Evolutionary conservation across 176 grass and related monocot genomes (phyloP).

Genomic region (Triticum aestivum): DNA sequence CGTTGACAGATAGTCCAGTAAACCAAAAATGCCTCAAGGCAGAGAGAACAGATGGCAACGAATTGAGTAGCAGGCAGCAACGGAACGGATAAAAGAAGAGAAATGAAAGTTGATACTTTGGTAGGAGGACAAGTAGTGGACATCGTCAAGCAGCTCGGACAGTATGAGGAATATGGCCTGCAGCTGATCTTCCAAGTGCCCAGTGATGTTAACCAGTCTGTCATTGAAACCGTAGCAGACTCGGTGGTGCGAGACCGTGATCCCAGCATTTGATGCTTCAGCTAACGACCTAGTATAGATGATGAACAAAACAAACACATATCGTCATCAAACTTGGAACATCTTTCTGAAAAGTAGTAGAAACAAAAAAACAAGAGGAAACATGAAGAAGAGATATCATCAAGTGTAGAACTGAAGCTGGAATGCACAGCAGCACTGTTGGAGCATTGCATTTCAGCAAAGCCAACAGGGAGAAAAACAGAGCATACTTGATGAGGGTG

Average conservation of each 20-base stretch:
- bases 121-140: not conserved
- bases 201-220: not conserved
- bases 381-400: too few species aligned
- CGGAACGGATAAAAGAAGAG: not conserved
- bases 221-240: not conserved
- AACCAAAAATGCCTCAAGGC: not conserved
- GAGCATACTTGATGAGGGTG: not conserved
- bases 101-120: not conserved
- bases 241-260: not conserved
- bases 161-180: not conserved
- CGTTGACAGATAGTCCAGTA: not conserved
- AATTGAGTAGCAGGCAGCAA: not conserved
- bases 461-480: not conserved
- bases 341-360: too few species aligned
- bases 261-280: not conserved
- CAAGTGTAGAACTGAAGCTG: too few species aligned
- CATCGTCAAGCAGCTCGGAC: not conserved
- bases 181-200: not conserved
- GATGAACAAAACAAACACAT: not conserved
- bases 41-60: not conserved
- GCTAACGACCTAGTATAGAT: not conserved
- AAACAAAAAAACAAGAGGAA: too few species aligned
- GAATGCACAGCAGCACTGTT: too few species aligned
- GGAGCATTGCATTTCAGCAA: too few species aligned
- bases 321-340: too few species aligned